phyloP scores from a whole-genome alignment of 2,329 filamentous ascomycete species.

The Diplodia seriata region DNA sequence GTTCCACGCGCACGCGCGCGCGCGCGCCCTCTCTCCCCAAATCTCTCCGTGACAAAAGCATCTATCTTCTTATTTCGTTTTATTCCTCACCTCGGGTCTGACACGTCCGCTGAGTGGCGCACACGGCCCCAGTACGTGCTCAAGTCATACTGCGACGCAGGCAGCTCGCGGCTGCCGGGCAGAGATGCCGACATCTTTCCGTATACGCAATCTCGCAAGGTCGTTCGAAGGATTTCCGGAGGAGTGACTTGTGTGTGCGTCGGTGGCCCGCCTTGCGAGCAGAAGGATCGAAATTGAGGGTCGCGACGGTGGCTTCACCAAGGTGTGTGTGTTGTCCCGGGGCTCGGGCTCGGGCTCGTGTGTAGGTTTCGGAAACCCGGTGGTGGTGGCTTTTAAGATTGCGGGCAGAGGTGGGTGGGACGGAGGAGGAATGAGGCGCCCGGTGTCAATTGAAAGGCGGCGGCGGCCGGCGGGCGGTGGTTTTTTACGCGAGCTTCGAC shows the following conservation, averaged over 20 bases:
- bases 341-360: neutral
- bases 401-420: neutral
- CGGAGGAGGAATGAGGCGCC: neutral
- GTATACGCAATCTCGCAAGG: neutral
- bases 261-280: neutral
- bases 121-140: conserved; percentile 95
- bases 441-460: neutral
- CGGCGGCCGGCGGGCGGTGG: neutral
- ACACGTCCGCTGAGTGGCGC: conserved; percentile 83
- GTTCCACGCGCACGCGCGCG: too few relatives aligned
- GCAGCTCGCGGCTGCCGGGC: conserved; percentile 77
- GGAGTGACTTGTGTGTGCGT: neutral
- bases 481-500: neutral
- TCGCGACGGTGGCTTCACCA: neutral
- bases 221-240: neutral
- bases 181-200: conserved; percentile 65
- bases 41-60: neutral
- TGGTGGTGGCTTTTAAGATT: neutral
- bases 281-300: neutral
- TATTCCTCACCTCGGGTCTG: conserved; percentile 86
- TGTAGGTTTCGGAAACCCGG: neutral
- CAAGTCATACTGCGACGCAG: conserved; percentile 90
- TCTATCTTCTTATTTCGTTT: conserved; percentile 18
- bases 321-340: neutral
- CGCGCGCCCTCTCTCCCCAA: too few relatives aligned